phyloP scores from a whole-genome alignment of 768 basidiomycete species.

The Hydnum rufescens region DNA sequence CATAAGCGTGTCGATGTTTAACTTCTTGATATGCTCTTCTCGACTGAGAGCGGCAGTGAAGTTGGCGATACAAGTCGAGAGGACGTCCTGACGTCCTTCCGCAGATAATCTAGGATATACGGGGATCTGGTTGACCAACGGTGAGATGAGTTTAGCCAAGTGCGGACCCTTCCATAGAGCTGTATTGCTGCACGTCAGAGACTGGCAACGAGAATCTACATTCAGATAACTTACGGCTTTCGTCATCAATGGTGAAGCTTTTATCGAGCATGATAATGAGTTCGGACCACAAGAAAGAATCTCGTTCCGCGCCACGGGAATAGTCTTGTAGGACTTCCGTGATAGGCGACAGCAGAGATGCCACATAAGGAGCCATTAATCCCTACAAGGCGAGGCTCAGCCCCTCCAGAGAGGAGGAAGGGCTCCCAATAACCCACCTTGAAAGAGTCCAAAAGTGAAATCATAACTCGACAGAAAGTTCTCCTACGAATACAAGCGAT shows the following conservation, averaged over 20 bases:
- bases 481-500: constrained; percentile 25
- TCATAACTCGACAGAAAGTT: constrained; percentile 58
- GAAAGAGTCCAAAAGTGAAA: constrained; percentile 64
- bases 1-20: constrained; percentile 75
- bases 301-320: constrained; percentile 14
- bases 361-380: constrained; percentile 84
- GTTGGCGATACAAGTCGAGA: constrained; percentile 5
- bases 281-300: constrained; percentile 39
- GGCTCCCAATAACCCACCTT: constrained; percentile 31
- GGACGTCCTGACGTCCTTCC: neutral
- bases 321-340: constrained; percentile 39
- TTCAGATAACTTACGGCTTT: constrained; percentile 19
- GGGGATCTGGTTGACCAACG: constrained; percentile 46
- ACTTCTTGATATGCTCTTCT: constrained; percentile 36
- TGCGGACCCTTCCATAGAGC: constrained; percentile 85
- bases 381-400: constrained; percentile 23
- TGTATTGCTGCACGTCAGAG: constrained; percentile 15
- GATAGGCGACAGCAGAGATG: constrained; percentile 49
- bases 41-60: constrained; percentile 6
- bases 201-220: neutral
- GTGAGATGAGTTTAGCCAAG: constrained; percentile 36
- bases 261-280: constrained; percentile 43
- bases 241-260: constrained; percentile 60
- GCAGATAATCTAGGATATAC: constrained; percentile 14
- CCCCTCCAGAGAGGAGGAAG: neutral